Evolutionary conservation across 495 filamentous ascomycete genomes (phyloP).

Genomic region (Pseudomonodictys pantanalensis): DNA sequence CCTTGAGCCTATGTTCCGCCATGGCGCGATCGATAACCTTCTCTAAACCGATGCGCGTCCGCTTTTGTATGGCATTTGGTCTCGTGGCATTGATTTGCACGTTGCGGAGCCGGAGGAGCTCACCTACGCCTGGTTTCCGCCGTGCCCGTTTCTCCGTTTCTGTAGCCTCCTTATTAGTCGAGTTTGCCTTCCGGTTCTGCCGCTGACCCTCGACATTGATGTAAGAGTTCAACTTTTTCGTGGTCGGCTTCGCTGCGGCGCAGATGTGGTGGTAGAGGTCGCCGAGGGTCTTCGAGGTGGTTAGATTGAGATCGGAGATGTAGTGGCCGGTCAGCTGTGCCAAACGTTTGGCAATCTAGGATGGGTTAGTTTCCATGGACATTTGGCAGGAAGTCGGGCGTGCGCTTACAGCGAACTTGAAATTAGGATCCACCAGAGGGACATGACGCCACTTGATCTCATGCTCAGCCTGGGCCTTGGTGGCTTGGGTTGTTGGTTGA

Average conservation of each 20-base stretch:
- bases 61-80: neutral
- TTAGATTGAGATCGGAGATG: constrained; percentile 65
- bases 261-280: constrained; percentile 47
- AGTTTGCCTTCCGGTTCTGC: neutral
- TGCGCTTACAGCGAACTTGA: constrained; percentile 72
- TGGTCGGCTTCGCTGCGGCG: constrained; percentile 55
- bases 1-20: too few species aligned
- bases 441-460: constrained; percentile 50
- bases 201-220: constrained; percentile 36
- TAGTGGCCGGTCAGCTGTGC: constrained; percentile 72
- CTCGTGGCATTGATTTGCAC: neutral
- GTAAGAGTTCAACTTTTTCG: constrained; percentile 51
- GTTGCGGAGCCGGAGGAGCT: constrained; percentile 2
- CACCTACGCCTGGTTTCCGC: neutral
- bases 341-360: constrained; percentile 70
- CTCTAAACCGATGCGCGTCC: neutral
- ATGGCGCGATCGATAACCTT: neutral
- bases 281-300: constrained; percentile 51
- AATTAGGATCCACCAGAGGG: constrained; percentile 53
- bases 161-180: neutral
- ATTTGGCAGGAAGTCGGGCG: neutral
- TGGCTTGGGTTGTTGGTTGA: constrained; percentile 11
- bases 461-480: neutral
- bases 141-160: neutral
- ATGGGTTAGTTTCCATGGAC: constrained; percentile 13